Conservation (phyloP, 768 basidiomycete species). For the Lactarius tabidus region DNA sequence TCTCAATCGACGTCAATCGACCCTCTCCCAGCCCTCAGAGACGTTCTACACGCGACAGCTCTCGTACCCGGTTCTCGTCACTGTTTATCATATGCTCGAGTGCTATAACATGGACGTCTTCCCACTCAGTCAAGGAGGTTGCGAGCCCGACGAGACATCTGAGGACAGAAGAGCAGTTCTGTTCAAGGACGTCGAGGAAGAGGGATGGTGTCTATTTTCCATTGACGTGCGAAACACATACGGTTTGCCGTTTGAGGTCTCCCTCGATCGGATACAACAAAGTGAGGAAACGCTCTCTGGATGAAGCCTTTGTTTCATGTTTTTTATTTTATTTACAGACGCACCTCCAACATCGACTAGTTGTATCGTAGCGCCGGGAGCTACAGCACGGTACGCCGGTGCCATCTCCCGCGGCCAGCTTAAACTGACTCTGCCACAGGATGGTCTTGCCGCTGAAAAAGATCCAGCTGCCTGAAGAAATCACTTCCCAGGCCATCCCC, state of each 20-base stretch:
- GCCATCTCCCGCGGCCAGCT: slow-evolving; percentile 6
- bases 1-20: slow-evolving; percentile 44
- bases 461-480: slow-evolving; percentile 54
- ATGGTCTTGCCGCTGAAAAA: slow-evolving; percentile 71
- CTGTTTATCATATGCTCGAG: slow-evolving; percentile 94
- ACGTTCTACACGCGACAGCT: slow-evolving; percentile 85
- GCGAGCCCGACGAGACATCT: slow-evolving; percentile 18
- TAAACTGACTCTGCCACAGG: slow-evolving; percentile 34
- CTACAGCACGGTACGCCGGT: slow-evolving; percentile 64
- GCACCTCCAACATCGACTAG: slow-evolving; percentile 40
- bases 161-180: slow-evolving; percentile 31
- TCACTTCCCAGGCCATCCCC: slow-evolving; percentile 69
- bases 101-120: slow-evolving; percentile 80
- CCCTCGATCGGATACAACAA: slow-evolving; percentile 62
- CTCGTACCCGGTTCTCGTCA: slow-evolving; percentile 84
- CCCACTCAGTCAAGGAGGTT: slow-evolving; percentile 45
- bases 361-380: slow-evolving; percentile 79
- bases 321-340: slow-evolving; percentile 33
- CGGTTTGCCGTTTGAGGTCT: slow-evolving; percentile 86
- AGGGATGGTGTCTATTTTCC: slow-evolving; percentile 81
- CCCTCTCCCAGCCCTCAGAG: slow-evolving; percentile 35
- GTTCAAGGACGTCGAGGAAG: slow-evolving; percentile 45
- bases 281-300: slow-evolving; percentile 36
- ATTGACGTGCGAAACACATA: slow-evolving; percentile 92
- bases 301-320: not conserved